Base-by-base conservation (phyloP, 768 basidiomycete species). In the Russula abietina region DNA sequence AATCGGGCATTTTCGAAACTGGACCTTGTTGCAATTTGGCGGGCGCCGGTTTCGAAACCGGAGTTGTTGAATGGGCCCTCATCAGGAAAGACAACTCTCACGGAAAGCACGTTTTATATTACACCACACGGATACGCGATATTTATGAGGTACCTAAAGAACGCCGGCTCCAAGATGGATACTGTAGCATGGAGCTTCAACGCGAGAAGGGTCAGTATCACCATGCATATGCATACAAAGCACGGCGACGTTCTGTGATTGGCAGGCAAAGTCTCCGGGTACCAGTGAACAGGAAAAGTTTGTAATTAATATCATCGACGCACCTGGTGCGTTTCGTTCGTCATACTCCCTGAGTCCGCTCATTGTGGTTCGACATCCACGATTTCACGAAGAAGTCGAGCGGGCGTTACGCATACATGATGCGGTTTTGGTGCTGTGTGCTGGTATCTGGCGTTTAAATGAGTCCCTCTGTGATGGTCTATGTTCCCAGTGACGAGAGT, bases 101-200 rank as follows among this genome's bases (percentile, higher is more conserved):
- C 97, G 32, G 97, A 99, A 71, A 90, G 97, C 14, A 84, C n/a
- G n/a, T 98, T 59, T 76, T 98, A 55, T 99, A 85, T 73, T 99
- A 99, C 74, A 98, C 97, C 32, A 96, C 96, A 26, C 86, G 93
- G 32, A 95, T 98, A 73, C 79, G 87, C 49, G 93, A 93, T 53
- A 98, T 99, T 70, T 97, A 99, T 72, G 97, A 99, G 82, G 94
- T 93, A n/a, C n/a, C n/a, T n/a, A n/a, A n/a, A n/a, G n/a, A 86
- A 88, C 30, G 93, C 98, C 22, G 96, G 97, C 57, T 96, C 97
- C 10, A 98, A 99, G 79, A 99, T 99, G 97, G 97, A 99, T 74
- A n/a, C n/a, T n/a, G n/a, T n/a, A 92, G 89, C 68, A 99, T 99
- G 97, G 97, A 99, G 66, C 79, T 99, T 5, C 97, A 99, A 74